phyloP scores from a whole-genome alignment of 2,329 filamentous ascomycete genomes.

The Chrysoporthe deuterocubensis region DNA sequence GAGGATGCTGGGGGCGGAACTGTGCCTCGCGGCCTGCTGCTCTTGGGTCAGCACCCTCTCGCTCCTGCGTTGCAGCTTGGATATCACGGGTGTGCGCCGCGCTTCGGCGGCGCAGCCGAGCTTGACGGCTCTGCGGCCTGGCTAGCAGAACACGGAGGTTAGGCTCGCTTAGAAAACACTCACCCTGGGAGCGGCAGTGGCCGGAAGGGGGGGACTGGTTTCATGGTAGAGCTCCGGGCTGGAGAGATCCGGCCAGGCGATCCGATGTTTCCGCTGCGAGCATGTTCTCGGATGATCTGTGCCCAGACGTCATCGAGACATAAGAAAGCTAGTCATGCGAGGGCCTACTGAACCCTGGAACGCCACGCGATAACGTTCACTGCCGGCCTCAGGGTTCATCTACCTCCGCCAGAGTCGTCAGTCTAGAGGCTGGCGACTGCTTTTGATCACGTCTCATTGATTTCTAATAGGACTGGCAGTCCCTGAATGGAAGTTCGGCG shows the following conservation, averaged over 20 bases:
- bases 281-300: not conserved
- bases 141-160: not conserved
- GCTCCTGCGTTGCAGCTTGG: too few relatives aligned
- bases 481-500: not conserved
- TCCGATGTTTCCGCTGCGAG: not conserved
- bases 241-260: not conserved
- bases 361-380: not conserved
- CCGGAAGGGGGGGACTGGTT: not conserved
- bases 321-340: not conserved
- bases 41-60: too few relatives aligned
- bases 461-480: too few relatives aligned
- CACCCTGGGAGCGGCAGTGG: not conserved
- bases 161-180: not conserved
- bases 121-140: not conserved
- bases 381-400: not conserved
- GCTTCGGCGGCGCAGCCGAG: not conserved
- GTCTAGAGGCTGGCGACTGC: too few relatives aligned
- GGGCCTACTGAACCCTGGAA: not conserved
- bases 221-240: not conserved
- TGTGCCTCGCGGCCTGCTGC: too few relatives aligned
- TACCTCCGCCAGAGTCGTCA: too few relatives aligned
- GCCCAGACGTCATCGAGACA: not conserved
- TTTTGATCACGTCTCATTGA: not conserved
- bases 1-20: too few relatives aligned
- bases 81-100: not conserved